Evolutionary conservation across 371 early-diverging fungal species (phyloP).

Genomic region (Chytridium lagenaria): DNA sequence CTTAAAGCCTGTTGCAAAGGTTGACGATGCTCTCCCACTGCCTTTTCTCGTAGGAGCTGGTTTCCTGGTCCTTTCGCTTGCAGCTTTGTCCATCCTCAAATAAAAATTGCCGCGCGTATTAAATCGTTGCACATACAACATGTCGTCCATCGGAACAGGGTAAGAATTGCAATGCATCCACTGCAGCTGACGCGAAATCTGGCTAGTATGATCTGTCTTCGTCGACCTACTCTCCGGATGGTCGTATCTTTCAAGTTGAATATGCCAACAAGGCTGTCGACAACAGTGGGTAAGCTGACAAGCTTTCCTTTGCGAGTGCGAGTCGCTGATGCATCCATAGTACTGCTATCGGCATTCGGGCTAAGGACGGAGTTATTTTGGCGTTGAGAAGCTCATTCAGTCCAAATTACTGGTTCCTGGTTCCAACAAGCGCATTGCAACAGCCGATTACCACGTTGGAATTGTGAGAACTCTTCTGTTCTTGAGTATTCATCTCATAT

Average conservation of each 20-base stretch:
- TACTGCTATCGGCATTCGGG: conserved; percentile 92
- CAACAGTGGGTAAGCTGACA: conserved; percentile 84
- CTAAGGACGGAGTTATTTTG: conserved; percentile 94
- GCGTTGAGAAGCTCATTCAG: conserved; percentile 95
- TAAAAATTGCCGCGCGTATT: neutral
- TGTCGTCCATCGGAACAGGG: conserved; percentile 64
- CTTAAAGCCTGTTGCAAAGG: neutral
- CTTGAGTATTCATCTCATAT: neutral
- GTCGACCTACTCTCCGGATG: conserved; percentile 98
- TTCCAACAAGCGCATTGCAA: conserved; percentile 90
- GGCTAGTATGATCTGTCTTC: conserved; percentile 91
- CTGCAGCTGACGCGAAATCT: conserved; percentile 9
- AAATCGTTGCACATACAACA: conserved; percentile 28
- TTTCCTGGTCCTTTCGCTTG: neutral
- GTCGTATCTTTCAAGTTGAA: conserved; percentile 98
- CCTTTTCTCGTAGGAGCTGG: neutral
- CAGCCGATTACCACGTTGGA: conserved; percentile 92
- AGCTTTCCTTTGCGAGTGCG: neutral
- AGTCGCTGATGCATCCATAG: conserved; percentile 51
- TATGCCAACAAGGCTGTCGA: conserved; percentile 98
- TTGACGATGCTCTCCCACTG: neutral
- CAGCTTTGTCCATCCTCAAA: neutral
- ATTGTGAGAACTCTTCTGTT: conserved; percentile 65
- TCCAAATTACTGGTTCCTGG: conserved; percentile 93
- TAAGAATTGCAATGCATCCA: conserved; percentile 34